Evolutionary conservation across 2,329 filamentous ascomycete species (phyloP), one percentile per base, ranked within the genome.

Genomic region (Colletotrichum noveboracense): DNA sequence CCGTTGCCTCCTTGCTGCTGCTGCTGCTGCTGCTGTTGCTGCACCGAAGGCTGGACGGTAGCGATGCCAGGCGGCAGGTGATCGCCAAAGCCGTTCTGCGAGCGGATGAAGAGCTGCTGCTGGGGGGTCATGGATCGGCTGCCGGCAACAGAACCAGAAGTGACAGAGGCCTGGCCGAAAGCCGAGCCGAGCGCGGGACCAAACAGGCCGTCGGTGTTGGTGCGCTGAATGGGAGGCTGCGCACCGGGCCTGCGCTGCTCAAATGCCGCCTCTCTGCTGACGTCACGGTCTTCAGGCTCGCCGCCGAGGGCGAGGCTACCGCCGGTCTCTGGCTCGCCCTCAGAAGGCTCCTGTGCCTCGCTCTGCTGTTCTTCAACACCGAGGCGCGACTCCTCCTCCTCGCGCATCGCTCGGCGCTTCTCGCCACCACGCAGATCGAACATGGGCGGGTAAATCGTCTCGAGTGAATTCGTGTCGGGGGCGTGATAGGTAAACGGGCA

Each of bases 261-360:
- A 55, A 90, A 90, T 62, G 83, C 82, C 79, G 85, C 85, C 66
- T 91, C 90, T 21, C 88, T 87, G 21, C 84, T 81, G 60, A 86
- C 85, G 26, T 95, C 93, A 77, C 91, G 89, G 78, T 98, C 95
- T 82, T 98, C 96, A 0, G 96, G 96, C 82, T 98, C 96, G 58
- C 96, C 96, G 73, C 96, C 96, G 21, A 98, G 89, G 74, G 97
- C 96, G 74, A 97, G 88, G 82, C 96, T 98, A 16, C 92, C 92
- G 61, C 94, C 95, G 78, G 94, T 94, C 84, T 97, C 96, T 2
- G 92, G 92, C 72, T 94, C 93, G 73, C 95, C 95, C 78, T 98
- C 96, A 0, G 89, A 89, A 6, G 85, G 82, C 62, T 89, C 88
- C 7, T 82, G 82, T 4, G 81, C 82, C 28, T 90, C 89, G 3